Conservation (phyloP, 495 filamentous ascomycete species). For the Podospora pseudoanserina region DNA sequence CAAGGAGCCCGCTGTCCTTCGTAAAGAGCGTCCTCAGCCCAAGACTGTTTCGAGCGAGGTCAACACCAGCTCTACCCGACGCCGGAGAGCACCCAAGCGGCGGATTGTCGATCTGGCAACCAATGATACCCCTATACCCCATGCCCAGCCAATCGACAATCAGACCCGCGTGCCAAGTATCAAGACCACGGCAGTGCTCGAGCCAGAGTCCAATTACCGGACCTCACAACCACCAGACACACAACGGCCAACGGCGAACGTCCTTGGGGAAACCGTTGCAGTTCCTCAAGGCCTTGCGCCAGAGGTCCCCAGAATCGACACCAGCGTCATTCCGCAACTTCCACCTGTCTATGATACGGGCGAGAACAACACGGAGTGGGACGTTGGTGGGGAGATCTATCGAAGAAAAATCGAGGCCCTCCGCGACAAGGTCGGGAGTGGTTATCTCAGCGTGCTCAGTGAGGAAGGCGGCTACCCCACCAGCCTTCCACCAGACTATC, state of each 20-base stretch:
- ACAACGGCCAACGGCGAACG: conserved; percentile 21
- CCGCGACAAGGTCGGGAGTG: conserved; percentile 74
- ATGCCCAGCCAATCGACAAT: conserved; percentile 27
- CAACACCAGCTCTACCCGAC: conserved; percentile 49
- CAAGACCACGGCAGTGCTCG: conserved; percentile 10
- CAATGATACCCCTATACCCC: conserved; percentile 48
- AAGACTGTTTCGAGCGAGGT: conserved; percentile 48
- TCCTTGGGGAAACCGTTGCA: conserved; percentile 29
- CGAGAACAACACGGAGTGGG: conserved; percentile 54
- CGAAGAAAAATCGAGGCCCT: conserved; percentile 80
- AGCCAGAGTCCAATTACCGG: conserved; percentile 40
- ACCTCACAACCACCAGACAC: conserved; percentile 41
- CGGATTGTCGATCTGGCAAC: conserved; percentile 80
- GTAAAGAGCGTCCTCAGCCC: conserved; percentile 47
- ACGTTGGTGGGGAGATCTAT: conserved; percentile 71
- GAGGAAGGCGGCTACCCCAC: conserved; percentile 63
- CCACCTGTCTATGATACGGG: conserved; percentile 42
- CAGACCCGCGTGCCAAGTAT: conserved; percentile 12
- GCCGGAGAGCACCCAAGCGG: conserved; percentile 57
- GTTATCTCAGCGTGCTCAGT: conserved; percentile 79
- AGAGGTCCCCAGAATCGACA: conserved; percentile 47
- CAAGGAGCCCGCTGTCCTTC: conserved; percentile 46
- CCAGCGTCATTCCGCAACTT: conserved; percentile 39
- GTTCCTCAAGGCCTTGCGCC: conserved; percentile 31
- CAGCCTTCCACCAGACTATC: conserved; percentile 35